phyloP scores from a whole-genome alignment of 352 stramenopile species.

The Globisporangium heterothallicum region DNA sequence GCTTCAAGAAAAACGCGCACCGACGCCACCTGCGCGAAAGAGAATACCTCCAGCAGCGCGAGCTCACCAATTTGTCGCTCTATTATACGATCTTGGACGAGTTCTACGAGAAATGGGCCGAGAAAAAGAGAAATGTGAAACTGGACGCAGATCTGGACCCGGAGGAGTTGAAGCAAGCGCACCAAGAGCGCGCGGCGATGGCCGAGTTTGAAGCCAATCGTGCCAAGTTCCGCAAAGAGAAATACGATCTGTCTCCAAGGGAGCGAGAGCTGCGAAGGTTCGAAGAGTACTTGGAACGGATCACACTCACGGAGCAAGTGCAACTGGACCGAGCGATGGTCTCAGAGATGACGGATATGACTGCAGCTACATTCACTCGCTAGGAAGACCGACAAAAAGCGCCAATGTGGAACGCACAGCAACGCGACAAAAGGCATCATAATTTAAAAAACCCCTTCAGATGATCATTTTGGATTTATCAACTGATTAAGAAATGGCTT shows the following conservation, averaged over 20 bases:
- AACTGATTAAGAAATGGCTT: no score
- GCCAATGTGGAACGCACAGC: no score
- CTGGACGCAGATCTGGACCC: constrained; percentile 24
- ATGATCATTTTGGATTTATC: no score
- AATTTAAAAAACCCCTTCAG: no score
- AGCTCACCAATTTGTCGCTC: constrained; percentile 39
- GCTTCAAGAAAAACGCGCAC: constrained; percentile 29
- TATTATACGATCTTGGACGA: constrained; percentile 62
- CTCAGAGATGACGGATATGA: constrained; percentile 16
- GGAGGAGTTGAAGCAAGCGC: constrained; percentile 19
- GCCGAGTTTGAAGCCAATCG: constrained; percentile 33
- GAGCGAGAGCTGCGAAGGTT: constrained; percentile 36
- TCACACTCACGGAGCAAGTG: constrained; percentile 43
- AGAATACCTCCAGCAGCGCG: constrained; percentile 35
- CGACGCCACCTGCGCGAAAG: constrained; percentile 35
- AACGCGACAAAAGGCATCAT: no score
- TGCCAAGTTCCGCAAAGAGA: constrained; percentile 46
- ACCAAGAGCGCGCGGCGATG: constrained; percentile 32
- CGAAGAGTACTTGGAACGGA: constrained; percentile 46
- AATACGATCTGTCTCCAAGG: constrained; percentile 42
- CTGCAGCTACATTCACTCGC: no score
- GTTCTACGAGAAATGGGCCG: constrained; percentile 61
- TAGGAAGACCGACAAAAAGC: no score
- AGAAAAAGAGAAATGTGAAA: constrained; percentile 28
- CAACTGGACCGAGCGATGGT: constrained; percentile 30